Percentiles rank a stretch among this genome's conserved stretches.
Conservation (phyloP, 2,329 filamentous ascomycete genomes). For the Parascedosporium putredinis region DNA sequence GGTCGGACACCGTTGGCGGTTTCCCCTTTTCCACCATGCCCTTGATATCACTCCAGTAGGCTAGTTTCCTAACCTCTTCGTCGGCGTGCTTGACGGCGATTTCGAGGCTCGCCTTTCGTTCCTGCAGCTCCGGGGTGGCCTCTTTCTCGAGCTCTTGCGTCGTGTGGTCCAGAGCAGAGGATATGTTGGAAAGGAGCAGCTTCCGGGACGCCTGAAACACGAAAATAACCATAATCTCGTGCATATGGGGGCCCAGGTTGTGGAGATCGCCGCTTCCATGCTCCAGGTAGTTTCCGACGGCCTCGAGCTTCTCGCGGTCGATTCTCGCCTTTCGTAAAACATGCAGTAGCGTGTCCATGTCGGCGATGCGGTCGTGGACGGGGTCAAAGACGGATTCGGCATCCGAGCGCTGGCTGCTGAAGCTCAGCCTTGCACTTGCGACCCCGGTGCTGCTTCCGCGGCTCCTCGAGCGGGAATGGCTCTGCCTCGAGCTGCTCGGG, state of each 20-base stretch:
- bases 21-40: constrained; percentile 49
- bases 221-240: constrained; percentile 75
- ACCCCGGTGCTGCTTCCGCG: constrained; percentile 16
- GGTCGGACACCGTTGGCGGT: constrained; percentile 31
- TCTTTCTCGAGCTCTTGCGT: constrained; percentile 26
- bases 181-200: constrained; percentile 62
- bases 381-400: constrained; percentile 37
- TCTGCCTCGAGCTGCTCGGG: constrained; percentile 27
- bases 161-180: constrained; percentile 42
- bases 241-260: constrained; percentile 67
- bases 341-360: constrained; percentile 59
- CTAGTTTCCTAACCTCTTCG: constrained; percentile 67
- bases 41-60: constrained; percentile 82
- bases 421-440: constrained; percentile 26
- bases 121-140: constrained; percentile 20
- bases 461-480: constrained; percentile 16
- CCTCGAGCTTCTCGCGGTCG: constrained; percentile 84
- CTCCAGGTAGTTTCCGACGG: constrained; percentile 70
- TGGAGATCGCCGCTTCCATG: constrained; percentile 65
- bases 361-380: constrained; percentile 47
- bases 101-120: constrained; percentile 56
- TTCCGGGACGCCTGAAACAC: constrained; percentile 82
- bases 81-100: constrained; percentile 67
- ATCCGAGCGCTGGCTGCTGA: constrained; percentile 27
- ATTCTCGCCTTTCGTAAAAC: constrained; percentile 62